Evolutionary conservation across 345 rosid species (phyloP).

Genomic region (Eucalyptus cloeziana): DNA sequence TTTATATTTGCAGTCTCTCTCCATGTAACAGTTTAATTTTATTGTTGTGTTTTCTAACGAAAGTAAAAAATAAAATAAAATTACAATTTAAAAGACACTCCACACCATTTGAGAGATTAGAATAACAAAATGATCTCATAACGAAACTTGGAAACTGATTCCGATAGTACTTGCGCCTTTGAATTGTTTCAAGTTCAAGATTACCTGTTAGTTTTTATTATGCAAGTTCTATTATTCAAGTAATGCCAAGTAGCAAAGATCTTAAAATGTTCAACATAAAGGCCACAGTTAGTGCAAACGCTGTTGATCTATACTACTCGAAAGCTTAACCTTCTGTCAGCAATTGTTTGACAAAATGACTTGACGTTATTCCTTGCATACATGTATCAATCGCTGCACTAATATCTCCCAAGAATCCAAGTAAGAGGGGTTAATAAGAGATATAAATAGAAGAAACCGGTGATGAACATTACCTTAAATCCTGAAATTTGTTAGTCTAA

Average conservation of each 20-base stretch:
- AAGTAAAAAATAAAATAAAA: neutral
- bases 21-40: neutral
- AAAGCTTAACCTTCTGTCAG: neutral
- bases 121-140: neutral
- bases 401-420: neutral
- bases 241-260: neutral
- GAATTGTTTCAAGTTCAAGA: neutral
- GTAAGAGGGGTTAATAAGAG: neutral
- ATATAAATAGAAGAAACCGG: neutral
- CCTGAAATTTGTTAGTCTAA: neutral
- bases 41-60: neutral
- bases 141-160: neutral
- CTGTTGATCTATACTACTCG: neutral
- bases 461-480: neutral
- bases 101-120: neutral
- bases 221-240: neutral
- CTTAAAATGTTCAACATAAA: neutral
- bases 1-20: neutral
- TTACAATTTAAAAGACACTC: neutral
- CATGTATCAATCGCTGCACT: neutral
- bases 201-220: neutral
- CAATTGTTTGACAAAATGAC: neutral
- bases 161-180: fast-evolving
- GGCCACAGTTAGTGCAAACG: neutral
- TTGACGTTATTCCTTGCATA: neutral